Evolutionary conservation across 805 yeast species (phyloP).

Genomic region (Peterozyma xylosa): DNA sequence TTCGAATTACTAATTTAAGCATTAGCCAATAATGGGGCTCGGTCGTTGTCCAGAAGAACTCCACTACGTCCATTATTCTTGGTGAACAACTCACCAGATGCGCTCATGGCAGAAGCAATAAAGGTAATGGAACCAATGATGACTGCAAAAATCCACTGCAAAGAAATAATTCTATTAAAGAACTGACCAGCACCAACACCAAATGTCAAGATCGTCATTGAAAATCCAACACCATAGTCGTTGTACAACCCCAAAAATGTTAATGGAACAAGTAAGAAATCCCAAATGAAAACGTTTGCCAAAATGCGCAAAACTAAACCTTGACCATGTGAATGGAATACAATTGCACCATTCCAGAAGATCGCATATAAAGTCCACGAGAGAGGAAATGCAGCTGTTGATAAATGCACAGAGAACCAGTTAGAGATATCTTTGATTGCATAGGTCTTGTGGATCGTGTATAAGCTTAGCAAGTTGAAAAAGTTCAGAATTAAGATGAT

Average conservation of each 20-base stretch:
- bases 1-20: too few relatives aligned
- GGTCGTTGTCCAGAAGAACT: constrained; percentile 14
- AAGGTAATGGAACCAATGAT: constrained; percentile 53
- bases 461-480: constrained; percentile 46
- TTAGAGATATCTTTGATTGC: constrained; percentile 40
- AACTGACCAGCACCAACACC: constrained; percentile 70
- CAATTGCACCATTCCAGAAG: constrained; percentile 82
- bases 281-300: constrained; percentile 75
- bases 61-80: constrained; percentile 4
- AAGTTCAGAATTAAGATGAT: constrained; percentile 52
- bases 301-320: constrained; percentile 53
- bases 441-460: constrained; percentile 55
- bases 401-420: constrained; percentile 56
- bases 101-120: constrained; percentile 38
- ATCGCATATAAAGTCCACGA: constrained; percentile 68
- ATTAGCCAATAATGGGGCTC: constrained; percentile 22
- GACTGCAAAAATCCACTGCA: constrained; percentile 84
- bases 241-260: constrained; percentile 48
- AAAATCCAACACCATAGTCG: constrained; percentile 66
- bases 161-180: constrained; percentile 58
- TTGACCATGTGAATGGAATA: constrained; percentile 52
- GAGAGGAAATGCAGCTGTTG: constrained; percentile 63
- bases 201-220: constrained; percentile 48
- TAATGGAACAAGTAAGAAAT: constrained; percentile 59
- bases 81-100: constrained; percentile 26